These are phyloP conservation scores for Ananas comosus DNA, from an alignment of 176 grass and related monocot species.

Conservation along the genomic window DNA sequence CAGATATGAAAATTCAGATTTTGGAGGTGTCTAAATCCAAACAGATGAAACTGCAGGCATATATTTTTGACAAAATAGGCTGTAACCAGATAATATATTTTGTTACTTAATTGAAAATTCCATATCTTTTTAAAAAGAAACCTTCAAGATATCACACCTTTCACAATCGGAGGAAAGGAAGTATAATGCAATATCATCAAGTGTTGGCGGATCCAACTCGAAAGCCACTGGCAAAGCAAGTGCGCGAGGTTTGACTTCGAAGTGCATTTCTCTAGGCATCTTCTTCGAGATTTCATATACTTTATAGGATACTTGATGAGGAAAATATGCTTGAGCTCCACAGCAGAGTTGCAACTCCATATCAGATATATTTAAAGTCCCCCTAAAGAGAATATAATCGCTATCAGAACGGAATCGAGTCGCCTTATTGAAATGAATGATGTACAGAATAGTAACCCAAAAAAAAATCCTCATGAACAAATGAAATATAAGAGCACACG, in stretches of 20 bases:
- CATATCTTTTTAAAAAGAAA: not conserved
- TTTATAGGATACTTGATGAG: constrained; percentile 3
- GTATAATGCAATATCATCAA: constrained; percentile 1
- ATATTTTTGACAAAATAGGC: no score
- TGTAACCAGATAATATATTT: no score
- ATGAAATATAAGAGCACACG: no score
- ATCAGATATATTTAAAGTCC: not conserved
- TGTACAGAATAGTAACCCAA: not conserved
- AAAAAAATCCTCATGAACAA: not conserved
- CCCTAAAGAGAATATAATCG: not conserved
- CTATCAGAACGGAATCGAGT: not conserved
- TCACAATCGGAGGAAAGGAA: not conserved
- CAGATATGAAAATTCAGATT: no score
- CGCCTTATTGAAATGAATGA: not conserved
- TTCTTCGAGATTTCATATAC: not conserved
- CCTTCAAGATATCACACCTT: not conserved
- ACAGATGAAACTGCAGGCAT: no score
- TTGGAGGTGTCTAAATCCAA: no score
- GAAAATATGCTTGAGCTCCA: constrained; percentile 8
- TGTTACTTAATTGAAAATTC: no score
- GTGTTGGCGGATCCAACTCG: not conserved
- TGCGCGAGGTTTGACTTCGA: not conserved
- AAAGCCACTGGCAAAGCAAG: not conserved
- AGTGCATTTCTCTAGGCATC: constrained; percentile 1
- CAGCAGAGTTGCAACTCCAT: not conserved